Conservation (phyloP, 2,329 filamentous ascomycete species). For the Pleurostoma richardsiae region DNA sequence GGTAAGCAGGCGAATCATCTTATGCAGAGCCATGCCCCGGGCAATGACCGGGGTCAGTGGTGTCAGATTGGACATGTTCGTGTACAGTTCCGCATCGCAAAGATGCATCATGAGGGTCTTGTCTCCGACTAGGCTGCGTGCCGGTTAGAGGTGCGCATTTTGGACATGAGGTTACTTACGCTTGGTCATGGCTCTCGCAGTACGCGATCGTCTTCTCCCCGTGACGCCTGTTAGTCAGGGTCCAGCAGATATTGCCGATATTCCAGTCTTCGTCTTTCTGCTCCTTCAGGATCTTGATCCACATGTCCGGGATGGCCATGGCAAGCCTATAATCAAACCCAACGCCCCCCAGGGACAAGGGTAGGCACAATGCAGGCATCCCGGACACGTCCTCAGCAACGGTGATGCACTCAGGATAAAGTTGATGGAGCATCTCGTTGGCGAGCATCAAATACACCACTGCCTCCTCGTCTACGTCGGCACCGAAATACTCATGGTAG, state of each 20-base stretch:
- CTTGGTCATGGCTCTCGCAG: slow-evolving; percentile 95
- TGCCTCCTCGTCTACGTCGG: slow-evolving; percentile 84
- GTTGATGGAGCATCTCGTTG: slow-evolving; percentile 88
- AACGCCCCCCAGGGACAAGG: slow-evolving; percentile 79
- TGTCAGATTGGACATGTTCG: slow-evolving; percentile 85
- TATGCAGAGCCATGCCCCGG: slow-evolving; percentile 88
- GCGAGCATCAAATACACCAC: slow-evolving; percentile 94
- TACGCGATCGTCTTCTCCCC: slow-evolving; percentile 99
- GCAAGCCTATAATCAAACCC: slow-evolving; percentile 96
- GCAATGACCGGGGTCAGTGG: slow-evolving; percentile 86
- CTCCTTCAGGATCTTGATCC: slow-evolving; percentile 98
- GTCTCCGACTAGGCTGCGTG: slow-evolving; percentile 80
- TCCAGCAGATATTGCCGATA: slow-evolving; percentile 77
- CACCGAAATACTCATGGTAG: slow-evolving; percentile 96
- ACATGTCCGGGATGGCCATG: slow-evolving; percentile 98
- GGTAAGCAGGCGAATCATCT: slow-evolving; percentile 93
- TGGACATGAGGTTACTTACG: slow-evolving; percentile 52
- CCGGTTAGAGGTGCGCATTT: slow-evolving; percentile 17
- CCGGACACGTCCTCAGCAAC: slow-evolving; percentile 97
- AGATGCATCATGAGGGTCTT: slow-evolving; percentile 98
- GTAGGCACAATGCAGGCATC: slow-evolving; percentile 93
- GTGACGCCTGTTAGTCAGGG: slow-evolving; percentile 85
- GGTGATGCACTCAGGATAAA: slow-evolving; percentile 85
- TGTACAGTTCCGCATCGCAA: slow-evolving; percentile 95
- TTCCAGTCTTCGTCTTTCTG: slow-evolving; percentile 89